Conservation (phyloP, 2,329 filamentous ascomycete genomes). For the Ceratocystis papillata region DNA sequence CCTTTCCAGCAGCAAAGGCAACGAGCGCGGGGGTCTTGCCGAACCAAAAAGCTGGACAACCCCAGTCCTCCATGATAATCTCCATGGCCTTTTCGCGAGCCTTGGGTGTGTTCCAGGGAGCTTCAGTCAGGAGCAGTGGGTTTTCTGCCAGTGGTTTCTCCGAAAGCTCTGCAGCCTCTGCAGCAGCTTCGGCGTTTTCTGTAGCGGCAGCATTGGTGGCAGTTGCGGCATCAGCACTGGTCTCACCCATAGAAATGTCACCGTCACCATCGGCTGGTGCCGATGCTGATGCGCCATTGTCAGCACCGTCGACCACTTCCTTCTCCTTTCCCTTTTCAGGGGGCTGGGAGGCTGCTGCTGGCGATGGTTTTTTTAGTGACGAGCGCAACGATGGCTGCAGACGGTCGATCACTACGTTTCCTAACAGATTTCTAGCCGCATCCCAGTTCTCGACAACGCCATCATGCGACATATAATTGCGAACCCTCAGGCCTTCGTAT, state of each 20-base stretch:
- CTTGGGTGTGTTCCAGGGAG: constrained; percentile 82
- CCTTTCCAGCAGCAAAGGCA: constrained; percentile 85
- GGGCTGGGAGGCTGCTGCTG: constrained; percentile 55
- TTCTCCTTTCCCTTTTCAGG: constrained; percentile 40
- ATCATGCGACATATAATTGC: constrained; percentile 84
- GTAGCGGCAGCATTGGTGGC: constrained; percentile 16
- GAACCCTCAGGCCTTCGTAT: constrained; percentile 64
- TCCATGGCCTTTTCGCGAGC: constrained; percentile 89
- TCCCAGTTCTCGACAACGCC: constrained; percentile 96
- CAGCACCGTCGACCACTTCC: constrained; percentile 41
- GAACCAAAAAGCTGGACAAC: constrained; percentile 86
- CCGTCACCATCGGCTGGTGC: constrained; percentile 47
- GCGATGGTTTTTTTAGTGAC: constrained; percentile 40
- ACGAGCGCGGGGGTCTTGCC: constrained; percentile 80
- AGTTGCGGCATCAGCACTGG: constrained; percentile 1
- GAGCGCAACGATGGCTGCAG: constrained; percentile 67
- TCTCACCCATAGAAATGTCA: constrained; percentile 48
- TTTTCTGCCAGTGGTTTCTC: constrained; percentile 82
- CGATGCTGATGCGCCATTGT: constrained; percentile 42
- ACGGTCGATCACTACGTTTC: constrained; percentile 79
- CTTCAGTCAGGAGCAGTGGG: constrained; percentile 86
- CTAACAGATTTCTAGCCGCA: constrained; percentile 77
- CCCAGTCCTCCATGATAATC: constrained; percentile 95
- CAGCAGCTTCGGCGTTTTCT: constrained; percentile 26
- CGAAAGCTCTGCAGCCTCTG: constrained; percentile 33